phyloP scores from a whole-genome alignment of 257 asterid species.

The Nicotiana obtusifolia region DNA sequence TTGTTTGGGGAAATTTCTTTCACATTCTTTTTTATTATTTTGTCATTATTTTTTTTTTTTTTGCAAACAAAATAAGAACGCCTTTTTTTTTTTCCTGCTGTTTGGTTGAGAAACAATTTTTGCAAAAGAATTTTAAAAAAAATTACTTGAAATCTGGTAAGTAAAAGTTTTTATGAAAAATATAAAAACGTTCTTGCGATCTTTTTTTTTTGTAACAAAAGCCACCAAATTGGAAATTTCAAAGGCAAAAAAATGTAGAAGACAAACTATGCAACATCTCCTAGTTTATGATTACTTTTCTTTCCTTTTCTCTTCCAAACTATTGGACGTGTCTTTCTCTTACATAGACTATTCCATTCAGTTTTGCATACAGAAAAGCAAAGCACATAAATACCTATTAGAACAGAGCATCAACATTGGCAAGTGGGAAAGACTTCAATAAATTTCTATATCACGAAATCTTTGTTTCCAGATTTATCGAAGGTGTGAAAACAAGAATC shows the following conservation, averaged over 20 bases:
- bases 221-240: neutral
- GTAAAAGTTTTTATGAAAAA: neutral
- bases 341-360: too few species aligned
- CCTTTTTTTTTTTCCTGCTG: too few species aligned
- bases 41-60: too few species aligned
- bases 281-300: neutral
- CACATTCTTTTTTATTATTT: too few species aligned
- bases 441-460: neutral
- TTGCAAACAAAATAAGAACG: too few species aligned
- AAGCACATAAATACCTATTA: neutral
- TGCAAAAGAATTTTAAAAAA: too few species aligned
- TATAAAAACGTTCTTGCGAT: neutral
- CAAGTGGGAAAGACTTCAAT: neutral
- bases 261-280: neutral
- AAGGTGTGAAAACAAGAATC: slow-evolving; percentile 15
- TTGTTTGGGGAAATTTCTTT: neutral
- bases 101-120: too few species aligned
- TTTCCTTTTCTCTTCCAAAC: neutral
- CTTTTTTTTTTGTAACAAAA: neutral
- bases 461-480: neutral
- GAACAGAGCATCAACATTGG: neutral
- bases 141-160: neutral
- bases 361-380: neutral
- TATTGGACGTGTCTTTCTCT: neutral
- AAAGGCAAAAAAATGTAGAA: neutral